These are phyloP conservation scores for Fusarium sp. DNA, from an alignment of 2,329 filamentous ascomycete genomes.

Conservation along the genomic window DNA sequence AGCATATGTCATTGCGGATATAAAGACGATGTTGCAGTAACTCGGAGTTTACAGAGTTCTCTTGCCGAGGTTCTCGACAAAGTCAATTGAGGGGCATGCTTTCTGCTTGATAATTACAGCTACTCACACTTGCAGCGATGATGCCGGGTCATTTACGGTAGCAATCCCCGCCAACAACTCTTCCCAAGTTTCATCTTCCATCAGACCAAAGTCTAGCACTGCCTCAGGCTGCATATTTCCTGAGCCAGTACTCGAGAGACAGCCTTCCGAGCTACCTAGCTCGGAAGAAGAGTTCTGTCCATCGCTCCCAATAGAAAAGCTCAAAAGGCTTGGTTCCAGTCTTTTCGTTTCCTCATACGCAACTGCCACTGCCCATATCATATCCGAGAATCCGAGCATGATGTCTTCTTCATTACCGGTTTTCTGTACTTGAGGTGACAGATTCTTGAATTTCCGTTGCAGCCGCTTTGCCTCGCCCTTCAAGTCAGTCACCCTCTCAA, in stretches of 20 bases:
- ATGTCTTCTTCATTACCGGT: neutral
- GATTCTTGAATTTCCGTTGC: neutral
- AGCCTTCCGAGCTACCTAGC: neutral
- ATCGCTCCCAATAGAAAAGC: neutral
- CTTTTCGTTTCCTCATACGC: neutral
- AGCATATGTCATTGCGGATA: neutral
- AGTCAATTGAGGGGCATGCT: neutral
- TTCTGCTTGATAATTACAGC: neutral
- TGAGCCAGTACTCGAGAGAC: slow-evolving; percentile 9
- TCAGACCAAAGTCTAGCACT: neutral
- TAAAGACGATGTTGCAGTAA: neutral
- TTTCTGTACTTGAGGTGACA: neutral
- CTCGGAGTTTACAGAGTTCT: neutral
- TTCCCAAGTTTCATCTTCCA: slow-evolving; percentile 10
- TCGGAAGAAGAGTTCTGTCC: neutral
- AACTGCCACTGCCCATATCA: slow-evolving; percentile 12
- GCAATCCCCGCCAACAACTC: slow-evolving; percentile 1
- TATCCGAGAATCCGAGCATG: neutral
- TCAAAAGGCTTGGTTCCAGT: neutral
- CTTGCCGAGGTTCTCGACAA: neutral
- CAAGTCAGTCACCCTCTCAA: neutral
- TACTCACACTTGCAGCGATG: neutral
- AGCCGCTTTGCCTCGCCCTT: neutral
- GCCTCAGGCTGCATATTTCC: neutral
- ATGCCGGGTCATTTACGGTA: neutral